Evolutionary conservation across 2,329 filamentous ascomycete genomes (phyloP), one percentile per base, ranked within the genome.

Genomic region (Helminthosporium solani): DNA sequence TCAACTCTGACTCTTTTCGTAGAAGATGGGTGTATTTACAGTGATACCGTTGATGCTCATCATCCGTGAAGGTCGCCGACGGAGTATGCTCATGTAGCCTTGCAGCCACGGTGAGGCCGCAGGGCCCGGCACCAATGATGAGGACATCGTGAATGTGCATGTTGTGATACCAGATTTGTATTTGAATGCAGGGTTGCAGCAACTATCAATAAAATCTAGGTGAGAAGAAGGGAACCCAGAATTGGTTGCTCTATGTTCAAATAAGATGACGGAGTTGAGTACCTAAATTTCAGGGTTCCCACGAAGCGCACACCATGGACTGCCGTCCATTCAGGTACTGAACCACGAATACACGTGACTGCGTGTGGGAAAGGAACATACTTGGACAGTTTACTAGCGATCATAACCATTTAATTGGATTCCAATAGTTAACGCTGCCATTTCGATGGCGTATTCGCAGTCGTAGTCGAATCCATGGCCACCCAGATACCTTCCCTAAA

Each of bases 21-120:
- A n/a, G 12, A 11, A 15, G 7, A 8, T 25, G 8, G 3, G 5
- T 8, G 18, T 20, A 21, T 8, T 37, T 25, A 37, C 87, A 90
- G 66, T 88, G 83, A 64, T 88, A 92, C n/a, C 88, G 78, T 33
- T 85, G 82, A 60, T 92, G 87, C 61, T 92, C 88, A 55, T 88
- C 86, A 61, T 92, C 87, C 0, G 88, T 91, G 70, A 92, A 92
- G 42, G 90, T 81, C 1, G 88, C 87, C 0, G 85, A 88, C 0
- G 88, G 88, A 0, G 86, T 87, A 44, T 79, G 76, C 68, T 92
- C 88, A 33, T 80, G 78, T 1, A 92, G 77, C 3, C 88, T 80
- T 1, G 87, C 83, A 7, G 88, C 86, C 5, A 87, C 81, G 4
- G 86, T 86, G 3, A 92, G 81, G 3, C 87, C 87, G 53, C 83